phyloP scores from a whole-genome alignment of 2,329 filamentous ascomycete genomes.

The Dactylonectria estremocensis region DNA sequence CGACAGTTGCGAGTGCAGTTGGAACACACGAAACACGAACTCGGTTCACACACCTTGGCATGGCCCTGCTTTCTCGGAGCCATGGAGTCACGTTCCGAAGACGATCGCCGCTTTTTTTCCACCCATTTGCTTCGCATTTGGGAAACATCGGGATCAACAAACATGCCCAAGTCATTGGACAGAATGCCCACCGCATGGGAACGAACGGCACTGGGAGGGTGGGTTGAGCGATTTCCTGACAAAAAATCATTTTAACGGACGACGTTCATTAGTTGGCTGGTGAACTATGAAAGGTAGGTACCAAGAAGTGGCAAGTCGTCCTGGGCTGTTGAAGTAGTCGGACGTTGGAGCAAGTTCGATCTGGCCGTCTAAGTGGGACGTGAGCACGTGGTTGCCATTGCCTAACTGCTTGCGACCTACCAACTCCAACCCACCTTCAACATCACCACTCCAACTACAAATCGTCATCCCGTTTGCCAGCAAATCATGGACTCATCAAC shows the following conservation, averaged over 20 bases:
- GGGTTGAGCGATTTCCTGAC: neutral
- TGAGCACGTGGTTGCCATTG: neutral
- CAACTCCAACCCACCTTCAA: constrained; percentile 2
- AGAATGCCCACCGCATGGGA: neutral
- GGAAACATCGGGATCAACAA: neutral
- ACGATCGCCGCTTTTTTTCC: neutral
- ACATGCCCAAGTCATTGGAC: neutral
- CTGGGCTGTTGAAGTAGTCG: constrained; percentile 8
- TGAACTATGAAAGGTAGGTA: no score
- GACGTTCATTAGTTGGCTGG: neutral
- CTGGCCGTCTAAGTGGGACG: neutral
- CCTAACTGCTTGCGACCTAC: neutral
- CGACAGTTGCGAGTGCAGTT: neutral
- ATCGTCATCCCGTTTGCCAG: neutral
- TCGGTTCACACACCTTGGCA: neutral
- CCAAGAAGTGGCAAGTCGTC: neutral
- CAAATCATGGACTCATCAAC: constrained; percentile 36
- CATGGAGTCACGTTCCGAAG: neutral
- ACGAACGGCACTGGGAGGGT: neutral
- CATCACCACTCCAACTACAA: constrained; percentile 5
- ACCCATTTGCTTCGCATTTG: neutral
- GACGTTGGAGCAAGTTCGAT: no score
- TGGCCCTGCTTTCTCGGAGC: neutral
- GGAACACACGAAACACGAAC: neutral
- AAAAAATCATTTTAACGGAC: neutral